Evolutionary conservation across 345 rosid genomes (phyloP).

Genomic region (Populus pruinosa): DNA sequence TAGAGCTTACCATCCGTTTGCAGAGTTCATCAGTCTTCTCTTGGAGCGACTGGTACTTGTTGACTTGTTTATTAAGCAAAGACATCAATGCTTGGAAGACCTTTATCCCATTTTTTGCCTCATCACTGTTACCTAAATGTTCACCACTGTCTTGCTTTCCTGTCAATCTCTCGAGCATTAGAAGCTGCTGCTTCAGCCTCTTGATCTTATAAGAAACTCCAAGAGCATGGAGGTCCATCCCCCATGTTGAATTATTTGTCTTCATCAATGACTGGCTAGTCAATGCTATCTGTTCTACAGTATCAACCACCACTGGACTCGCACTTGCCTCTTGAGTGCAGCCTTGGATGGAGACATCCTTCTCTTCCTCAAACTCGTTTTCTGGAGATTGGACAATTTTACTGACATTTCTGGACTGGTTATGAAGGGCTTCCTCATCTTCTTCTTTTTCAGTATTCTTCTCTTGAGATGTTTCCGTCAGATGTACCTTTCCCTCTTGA

Average conservation of each 20-base stretch:
- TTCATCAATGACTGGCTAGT: slow-evolving; percentile 30
- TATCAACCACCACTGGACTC: slow-evolving; percentile 21
- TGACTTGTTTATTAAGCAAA: slow-evolving; percentile 70
- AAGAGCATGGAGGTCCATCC: slow-evolving; percentile 90
- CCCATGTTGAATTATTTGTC: slow-evolving; percentile 49
- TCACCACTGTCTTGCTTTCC: slow-evolving; percentile 59
- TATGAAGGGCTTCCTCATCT: neutral
- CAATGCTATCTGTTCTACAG: slow-evolving; percentile 23
- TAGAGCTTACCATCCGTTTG: slow-evolving; percentile 68
- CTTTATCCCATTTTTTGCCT: slow-evolving; percentile 28
- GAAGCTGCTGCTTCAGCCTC: slow-evolving; percentile 83
- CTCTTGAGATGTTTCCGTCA: slow-evolving; percentile 23
- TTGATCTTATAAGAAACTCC: slow-evolving; percentile 92
- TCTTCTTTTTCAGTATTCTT: slow-evolving; percentile 21
- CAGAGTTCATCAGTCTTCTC: slow-evolving; percentile 80
- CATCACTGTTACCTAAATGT: slow-evolving; percentile 29
- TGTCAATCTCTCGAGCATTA: slow-evolving; percentile 74
- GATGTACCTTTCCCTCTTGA: slow-evolving; percentile 26
- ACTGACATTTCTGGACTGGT: slow-evolving; percentile 13
- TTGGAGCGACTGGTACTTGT: slow-evolving; percentile 84
- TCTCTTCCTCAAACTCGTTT: slow-evolving; percentile 46
- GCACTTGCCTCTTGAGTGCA: slow-evolving; percentile 27
- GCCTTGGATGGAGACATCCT: slow-evolving; percentile 23
- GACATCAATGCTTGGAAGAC: slow-evolving; percentile 48
- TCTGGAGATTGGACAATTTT: slow-evolving; percentile 52